Evolutionary conservation across 371 early-diverging fungal species (phyloP).

Genomic region (Synchytrium microbalum): DNA sequence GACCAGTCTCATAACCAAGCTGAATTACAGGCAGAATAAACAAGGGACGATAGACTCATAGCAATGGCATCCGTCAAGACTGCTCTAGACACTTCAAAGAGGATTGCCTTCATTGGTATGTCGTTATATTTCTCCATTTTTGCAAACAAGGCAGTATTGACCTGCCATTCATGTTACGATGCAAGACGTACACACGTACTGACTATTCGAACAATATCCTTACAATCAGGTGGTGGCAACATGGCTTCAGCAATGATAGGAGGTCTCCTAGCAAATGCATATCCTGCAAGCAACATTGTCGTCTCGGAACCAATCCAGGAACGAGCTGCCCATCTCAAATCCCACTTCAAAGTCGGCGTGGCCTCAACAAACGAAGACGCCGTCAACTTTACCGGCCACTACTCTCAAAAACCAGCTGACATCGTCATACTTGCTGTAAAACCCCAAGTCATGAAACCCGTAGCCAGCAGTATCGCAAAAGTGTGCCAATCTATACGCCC

Average conservation of each 20-base stretch:
- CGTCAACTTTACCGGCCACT: conserved; percentile 18
- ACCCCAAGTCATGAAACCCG: conserved; percentile 73
- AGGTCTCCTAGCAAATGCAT: conserved; percentile 70
- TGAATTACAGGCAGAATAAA: no score
- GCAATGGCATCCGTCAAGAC: no score
- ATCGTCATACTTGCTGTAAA: conserved; percentile 84
- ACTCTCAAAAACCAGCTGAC: conserved; percentile 39
- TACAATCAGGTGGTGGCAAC: conserved; percentile 90
- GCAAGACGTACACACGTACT: no score
- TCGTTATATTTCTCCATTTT: no score
- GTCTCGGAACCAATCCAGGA: conserved; percentile 76
- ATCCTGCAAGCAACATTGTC: conserved; percentile 53
- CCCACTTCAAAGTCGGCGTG: conserved; percentile 47
- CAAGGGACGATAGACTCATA: no score
- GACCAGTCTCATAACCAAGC: no score
- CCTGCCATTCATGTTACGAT: no score
- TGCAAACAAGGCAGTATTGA: no score
- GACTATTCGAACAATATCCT: no score
- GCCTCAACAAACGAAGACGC: conserved; percentile 39
- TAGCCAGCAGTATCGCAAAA: conserved; percentile 49
- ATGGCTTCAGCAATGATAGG: conserved; percentile 90
- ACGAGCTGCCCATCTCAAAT: conserved; percentile 55
- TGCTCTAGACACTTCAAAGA: conserved; percentile 17
- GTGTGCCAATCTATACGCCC: conserved; percentile 39
- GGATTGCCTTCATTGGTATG: conserved; percentile 27